phyloP scores from a whole-genome alignment of 176 grass and related monocot species.

The Avena eriantha region DNA sequence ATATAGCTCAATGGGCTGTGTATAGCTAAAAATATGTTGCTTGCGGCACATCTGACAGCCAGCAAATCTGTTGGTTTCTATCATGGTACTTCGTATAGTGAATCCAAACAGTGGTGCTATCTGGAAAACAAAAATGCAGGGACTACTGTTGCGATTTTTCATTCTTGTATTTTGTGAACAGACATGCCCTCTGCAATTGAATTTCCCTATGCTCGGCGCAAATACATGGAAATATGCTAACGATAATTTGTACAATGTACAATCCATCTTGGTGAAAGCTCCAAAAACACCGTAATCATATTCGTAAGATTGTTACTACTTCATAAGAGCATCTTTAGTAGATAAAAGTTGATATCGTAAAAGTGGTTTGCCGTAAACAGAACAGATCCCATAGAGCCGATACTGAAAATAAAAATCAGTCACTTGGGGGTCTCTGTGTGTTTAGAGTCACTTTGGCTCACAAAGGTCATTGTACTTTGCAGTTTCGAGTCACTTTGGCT shows the following conservation, averaged over 20 bases:
- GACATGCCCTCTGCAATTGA: background rate
- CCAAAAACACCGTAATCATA: background rate
- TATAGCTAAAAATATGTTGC: background rate
- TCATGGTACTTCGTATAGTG: background rate
- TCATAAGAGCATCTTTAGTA: background rate
- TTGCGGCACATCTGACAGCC: background rate
- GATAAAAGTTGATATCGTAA: no score
- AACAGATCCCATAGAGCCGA: no score
- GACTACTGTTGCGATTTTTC: background rate
- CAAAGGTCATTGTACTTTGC: no score
- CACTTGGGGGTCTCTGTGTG: no score
- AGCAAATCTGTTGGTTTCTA: background rate
- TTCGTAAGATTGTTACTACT: no score
- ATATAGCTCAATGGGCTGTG: slow-evolving; percentile 7
- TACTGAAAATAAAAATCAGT: no score
- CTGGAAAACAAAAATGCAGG: background rate
- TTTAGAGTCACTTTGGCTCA: no score
- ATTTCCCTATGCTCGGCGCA: background rate
- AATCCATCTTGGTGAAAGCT: background rate
- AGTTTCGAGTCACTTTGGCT: no score
- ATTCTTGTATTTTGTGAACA: background rate
- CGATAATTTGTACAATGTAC: background rate
- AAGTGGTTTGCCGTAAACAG: no score
- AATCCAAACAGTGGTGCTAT: background rate
- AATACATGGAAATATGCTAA: background rate